Evolutionary conservation across 352 stramenopile genomes (phyloP), one percentile per base, ranked within the genome.

Genomic region (Aphanomyces invadans): DNA sequence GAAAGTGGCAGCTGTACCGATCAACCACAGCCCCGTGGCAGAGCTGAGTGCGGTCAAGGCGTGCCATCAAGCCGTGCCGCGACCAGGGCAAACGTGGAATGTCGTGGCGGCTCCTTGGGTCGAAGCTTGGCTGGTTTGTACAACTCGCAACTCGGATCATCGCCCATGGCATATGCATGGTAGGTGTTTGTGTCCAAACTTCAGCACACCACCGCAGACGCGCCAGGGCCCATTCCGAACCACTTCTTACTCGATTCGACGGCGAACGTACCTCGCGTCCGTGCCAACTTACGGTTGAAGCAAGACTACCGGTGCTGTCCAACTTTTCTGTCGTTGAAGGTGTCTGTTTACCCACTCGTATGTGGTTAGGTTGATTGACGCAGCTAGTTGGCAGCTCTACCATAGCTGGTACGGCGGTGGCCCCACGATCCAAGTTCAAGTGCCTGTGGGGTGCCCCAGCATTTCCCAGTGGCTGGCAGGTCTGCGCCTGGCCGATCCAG

Each of bases 161-260:
- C 33, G 23, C 17, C 23, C 9, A 19, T 15, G 9, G 25, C 45
- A n/a, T 38, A 4, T 32, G 23, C 31, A 5, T 52, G 15, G 15
- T 39, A 67, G 60, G 48, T 51, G 17, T 67, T 67, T 49, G 60
- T 67, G n/a, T 19, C 60, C 11, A 44, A 56, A 15, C 48, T 57
- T 10, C 31, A 59, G 21, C 48, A 56, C n/a, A 63, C 36, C 15
- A 53, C 28, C 5, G 42, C 23, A 5, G 42, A 65, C 38, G 42
- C 60, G 19, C 60, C 60, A 1, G 42, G 60, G 10, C 21, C 39
- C n/a, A 57, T 67, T 7, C 3, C 60, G 2, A 67, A 67, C 60
- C 17, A 46, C 26, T 17, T 36, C 4, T 31, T 67, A 10, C 23
- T 67, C 25, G 60, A 67, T 17, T 23, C 44, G 44, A 17, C 33